phyloP scores from a whole-genome alignment of 2,329 filamentous ascomycete genomes.

The Cordyceps farinosa region DNA sequence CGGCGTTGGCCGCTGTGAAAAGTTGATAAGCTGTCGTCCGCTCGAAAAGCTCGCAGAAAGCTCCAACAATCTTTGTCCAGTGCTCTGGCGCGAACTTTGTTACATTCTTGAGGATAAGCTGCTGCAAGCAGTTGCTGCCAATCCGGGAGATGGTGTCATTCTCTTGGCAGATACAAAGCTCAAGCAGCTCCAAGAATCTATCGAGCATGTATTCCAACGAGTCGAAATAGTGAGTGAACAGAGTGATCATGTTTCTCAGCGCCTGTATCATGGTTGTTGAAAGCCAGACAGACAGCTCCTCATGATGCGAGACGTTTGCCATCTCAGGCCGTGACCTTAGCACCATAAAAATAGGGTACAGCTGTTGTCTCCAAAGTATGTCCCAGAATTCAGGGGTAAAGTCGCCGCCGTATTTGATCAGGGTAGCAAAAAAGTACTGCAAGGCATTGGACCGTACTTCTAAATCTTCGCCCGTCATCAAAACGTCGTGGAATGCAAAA shows the following conservation, averaged over 20 bases:
- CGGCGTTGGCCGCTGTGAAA: constrained; percentile 74
- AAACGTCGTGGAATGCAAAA: constrained; percentile 96
- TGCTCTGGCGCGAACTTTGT: constrained; percentile 82
- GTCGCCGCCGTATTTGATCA: constrained; percentile 84
- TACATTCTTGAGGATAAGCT: constrained; percentile 94
- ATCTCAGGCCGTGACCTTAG: constrained; percentile 94
- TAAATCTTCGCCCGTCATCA: constrained; percentile 98
- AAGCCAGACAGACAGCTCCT: constrained; percentile 96
- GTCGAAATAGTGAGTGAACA: constrained; percentile 98
- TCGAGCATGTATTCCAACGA: constrained; percentile 97
- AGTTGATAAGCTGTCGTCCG: constrained; percentile 92
- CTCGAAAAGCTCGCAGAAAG: constrained; percentile 94
- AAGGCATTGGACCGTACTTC: constrained; percentile 89
- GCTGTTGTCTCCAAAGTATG: constrained; percentile 90
- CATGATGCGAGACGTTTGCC: constrained; percentile 90
- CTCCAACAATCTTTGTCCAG: constrained; percentile 91
- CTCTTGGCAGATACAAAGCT: constrained; percentile 96
- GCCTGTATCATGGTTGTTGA: constrained; percentile 99
- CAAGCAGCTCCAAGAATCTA: constrained; percentile 90
- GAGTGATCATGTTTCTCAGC: constrained; percentile 93
- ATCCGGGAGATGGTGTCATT: constrained; percentile 98
- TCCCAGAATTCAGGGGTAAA: constrained; percentile 98
- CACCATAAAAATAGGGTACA: constrained; percentile 98
- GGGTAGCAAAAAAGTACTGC: constrained; percentile 93
- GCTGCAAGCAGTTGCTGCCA: constrained; percentile 95